Evolutionary conservation across 805 yeast species (phyloP), one percentile per base, ranked within the genome.

Genomic region (Candida ovalis): DNA sequence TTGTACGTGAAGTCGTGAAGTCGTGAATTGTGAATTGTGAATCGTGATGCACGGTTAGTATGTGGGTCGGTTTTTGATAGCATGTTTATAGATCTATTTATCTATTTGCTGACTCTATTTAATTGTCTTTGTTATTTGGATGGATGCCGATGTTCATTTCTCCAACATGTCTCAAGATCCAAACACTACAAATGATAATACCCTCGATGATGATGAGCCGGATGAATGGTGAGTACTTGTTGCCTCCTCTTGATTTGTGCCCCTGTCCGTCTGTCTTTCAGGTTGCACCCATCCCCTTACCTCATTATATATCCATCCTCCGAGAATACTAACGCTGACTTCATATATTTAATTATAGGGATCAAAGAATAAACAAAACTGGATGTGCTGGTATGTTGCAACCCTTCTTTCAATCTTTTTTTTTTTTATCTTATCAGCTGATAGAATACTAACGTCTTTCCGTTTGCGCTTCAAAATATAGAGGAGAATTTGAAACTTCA

Each of bases 401-500:
- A 13, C 12, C 30, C 17, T 4, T 3, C 22, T 24, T 22, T 40
- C 19, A n/a, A 8, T 15, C 3, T 24, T 40, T 24, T 40, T 23
- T 8, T 22, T 8, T 38, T 27, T 27, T 27, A 12, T 27, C 12
- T 27, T 27, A 8, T 13, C 18, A 8, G 37, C 8, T 15, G 37
- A 15, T 15, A 7, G 7, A 15, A 8, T 8, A 36, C 23, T 21
- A 36, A 30, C 35, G 12, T 27, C 12, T 27, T 27, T 27, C 12
- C 10, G 10, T 12, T 8, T 27, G n/a, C n/a, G n/a, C 30, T 27
- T 27, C 8, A 8, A 17, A 30, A 12, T 7, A 30, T 24, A 70
- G 85, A 76, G 27, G 91, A 88, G 59, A 88, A 88, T 57, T 65
- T 82, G 60, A 79, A 79, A 15, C 68, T 88, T 28, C 88, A 84